phyloP scores from a whole-genome alignment of 1,284 basidiomycete species.

The Ustilago crameri region DNA sequence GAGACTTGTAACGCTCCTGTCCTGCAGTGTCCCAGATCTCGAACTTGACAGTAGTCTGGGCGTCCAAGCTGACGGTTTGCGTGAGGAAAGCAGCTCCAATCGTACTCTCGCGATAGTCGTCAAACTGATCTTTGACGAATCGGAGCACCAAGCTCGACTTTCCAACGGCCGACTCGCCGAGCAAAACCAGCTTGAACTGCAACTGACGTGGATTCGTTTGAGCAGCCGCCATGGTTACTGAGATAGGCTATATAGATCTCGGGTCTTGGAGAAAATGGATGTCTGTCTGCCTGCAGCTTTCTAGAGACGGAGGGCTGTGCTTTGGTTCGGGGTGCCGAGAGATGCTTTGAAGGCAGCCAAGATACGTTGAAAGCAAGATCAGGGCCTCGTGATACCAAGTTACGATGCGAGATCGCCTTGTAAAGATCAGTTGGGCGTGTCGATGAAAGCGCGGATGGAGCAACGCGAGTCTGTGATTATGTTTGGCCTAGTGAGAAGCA shows the following conservation, averaged over 20 bases:
- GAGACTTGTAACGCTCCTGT: constrained; percentile 80
- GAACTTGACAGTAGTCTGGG: constrained; percentile 91
- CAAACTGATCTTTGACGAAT: constrained; percentile 97
- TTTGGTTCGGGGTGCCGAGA: neutral
- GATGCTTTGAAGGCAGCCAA: neutral
- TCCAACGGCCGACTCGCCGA: constrained; percentile 93
- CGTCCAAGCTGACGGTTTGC: constrained; percentile 90
- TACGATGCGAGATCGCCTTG: no score
- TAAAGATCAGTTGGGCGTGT: no score
- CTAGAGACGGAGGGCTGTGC: neutral
- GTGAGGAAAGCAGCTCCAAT: constrained; percentile 85
- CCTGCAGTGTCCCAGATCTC: constrained; percentile 92
- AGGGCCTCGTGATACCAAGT: no score
- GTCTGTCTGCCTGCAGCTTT: neutral
- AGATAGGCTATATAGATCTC: neutral
- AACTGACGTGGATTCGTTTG: constrained; percentile 45
- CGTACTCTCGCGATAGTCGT: constrained; percentile 84
- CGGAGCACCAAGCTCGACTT: constrained; percentile 95
- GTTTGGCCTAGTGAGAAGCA: no score
- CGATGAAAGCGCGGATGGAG: no score
- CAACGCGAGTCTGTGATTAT: no score
- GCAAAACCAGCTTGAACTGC: constrained; percentile 59
- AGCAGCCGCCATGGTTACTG: constrained; percentile 33
- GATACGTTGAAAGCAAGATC: no score
- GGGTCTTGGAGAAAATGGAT: neutral